Conservation (phyloP, 179 eudicot species). For the Spinacia oleracea region DNA sequence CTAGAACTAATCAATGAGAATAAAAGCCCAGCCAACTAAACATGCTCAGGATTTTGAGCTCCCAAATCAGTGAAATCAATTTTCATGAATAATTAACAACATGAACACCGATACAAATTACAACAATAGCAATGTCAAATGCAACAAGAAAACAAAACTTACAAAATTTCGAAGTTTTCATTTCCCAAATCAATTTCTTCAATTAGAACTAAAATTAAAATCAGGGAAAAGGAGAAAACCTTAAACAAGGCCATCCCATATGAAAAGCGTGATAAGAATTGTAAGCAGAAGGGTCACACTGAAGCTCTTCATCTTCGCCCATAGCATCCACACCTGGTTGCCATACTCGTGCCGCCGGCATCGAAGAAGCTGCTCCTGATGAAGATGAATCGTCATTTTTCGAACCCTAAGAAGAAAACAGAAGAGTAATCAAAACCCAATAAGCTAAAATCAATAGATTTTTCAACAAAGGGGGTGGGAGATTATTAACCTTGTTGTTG, state of each 20-base stretch:
- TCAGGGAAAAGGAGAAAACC: constrained; percentile 39
- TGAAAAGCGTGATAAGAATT: constrained; percentile 90
- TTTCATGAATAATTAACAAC: neutral
- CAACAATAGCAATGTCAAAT: too few relatives aligned
- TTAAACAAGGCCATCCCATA: constrained; percentile 94
- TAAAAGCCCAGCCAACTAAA: neutral
- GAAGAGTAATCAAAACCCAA: neutral
- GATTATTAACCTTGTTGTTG: constrained; percentile 49
- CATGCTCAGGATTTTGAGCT: neutral
- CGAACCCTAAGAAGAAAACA: constrained; percentile 38
- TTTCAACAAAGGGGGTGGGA: neutral
- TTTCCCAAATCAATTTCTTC: neutral
- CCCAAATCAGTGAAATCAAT: neutral
- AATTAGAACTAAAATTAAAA: neutral
- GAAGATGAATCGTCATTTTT: constrained; percentile 56
- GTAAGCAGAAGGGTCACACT: constrained; percentile 86
- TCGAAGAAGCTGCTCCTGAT: constrained; percentile 24
- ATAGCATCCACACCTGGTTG: constrained; percentile 81
- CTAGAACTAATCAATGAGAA: neutral
- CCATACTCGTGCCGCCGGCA: constrained; percentile 73
- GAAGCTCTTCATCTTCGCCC: constrained; percentile 88
- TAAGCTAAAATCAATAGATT: neutral
- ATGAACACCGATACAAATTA: neutral
- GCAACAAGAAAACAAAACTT: too few relatives aligned
- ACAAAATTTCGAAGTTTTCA: neutral